Percentiles rank a stretch among this genome's conserved stretches.
Conservation (phyloP, 2,329 filamentous ascomycete species). For the Thyridium curvatum region DNA sequence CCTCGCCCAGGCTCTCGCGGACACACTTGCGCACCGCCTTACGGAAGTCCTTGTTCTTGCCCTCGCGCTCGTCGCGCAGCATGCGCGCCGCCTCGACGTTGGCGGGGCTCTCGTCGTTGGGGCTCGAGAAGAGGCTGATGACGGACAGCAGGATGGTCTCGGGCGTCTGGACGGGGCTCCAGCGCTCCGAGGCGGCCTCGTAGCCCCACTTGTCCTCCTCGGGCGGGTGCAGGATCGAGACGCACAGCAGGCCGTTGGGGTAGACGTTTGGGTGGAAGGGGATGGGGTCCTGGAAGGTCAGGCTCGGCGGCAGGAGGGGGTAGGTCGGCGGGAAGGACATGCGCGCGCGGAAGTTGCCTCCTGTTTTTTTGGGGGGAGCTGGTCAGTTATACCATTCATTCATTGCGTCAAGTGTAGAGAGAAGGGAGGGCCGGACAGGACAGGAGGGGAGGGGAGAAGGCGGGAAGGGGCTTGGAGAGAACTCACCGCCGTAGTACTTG, state of each 20-base stretch:
- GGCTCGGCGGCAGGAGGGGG: slow-evolving; percentile 78
- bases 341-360: slow-evolving; percentile 84
- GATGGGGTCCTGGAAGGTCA: slow-evolving; percentile 79
- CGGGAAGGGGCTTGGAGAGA: too few species aligned
- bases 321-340: slow-evolving; percentile 81
- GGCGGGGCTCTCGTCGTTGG: slow-evolving; percentile 92
- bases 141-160: slow-evolving; percentile 91
- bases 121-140: slow-evolving; percentile 85
- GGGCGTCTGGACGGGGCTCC: slow-evolving; percentile 90
- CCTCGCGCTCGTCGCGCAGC: slow-evolving; percentile 71
- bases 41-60: slow-evolving; percentile 64
- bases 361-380: slow-evolving; percentile 34
- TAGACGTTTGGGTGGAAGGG: slow-evolving; percentile 96
- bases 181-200: slow-evolving; percentile 82
- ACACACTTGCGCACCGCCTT: slow-evolving; percentile 73
- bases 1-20: slow-evolving; percentile 72
- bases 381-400: not conserved
- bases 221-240: slow-evolving; percentile 92
- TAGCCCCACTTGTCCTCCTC: slow-evolving; percentile 94
- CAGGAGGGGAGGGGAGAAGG: slow-evolving; percentile 5
- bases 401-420: not conserved
- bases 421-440: not conserved
- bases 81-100: slow-evolving; percentile 90
- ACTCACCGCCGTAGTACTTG: slow-evolving; percentile 83
- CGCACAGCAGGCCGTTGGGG: slow-evolving; percentile 80